Base-by-base conservation (phyloP, 345 rosid genomes). In the Camelina laxa region DNA sequence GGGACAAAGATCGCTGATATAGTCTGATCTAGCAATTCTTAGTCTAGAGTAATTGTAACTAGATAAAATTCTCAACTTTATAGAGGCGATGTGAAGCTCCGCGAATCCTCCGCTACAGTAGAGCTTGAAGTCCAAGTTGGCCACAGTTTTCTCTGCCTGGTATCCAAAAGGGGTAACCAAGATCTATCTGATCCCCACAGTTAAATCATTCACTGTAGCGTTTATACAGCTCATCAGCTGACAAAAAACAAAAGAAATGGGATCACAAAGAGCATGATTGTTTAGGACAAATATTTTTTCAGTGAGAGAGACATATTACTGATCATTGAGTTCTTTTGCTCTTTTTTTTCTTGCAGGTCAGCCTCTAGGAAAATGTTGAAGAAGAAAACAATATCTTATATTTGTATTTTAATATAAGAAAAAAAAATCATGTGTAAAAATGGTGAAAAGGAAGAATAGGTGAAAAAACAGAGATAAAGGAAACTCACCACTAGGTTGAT, bases 111-210 rank as follows among this genome's bases (percentile, higher is more conserved):
- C 36, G 0, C 0, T 45, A 51, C 84, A 81, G 15, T 47, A 13
- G 8, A 84, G 72, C 66, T 44, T 17, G 36, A 83, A 83, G 13
- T 61, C 65, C 1, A 70, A 83, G 39, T 17, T 17, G 57, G 31
- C 85, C 85, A 15, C 85, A 82, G 2, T 60, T 55, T 24, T 39
- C 79, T 5, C 48, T 77, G n/a, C 74, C 55, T 13, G 47, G 42
- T 3, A 12, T 38, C 74, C 79, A 76, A 33, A 81, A 81, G n/a
- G 82, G 82, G 16, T 81, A 81, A 9, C 3, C 9, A 0, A 78
- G 64, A 45, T 60, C 0, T 5, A 2, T 3, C 9, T 69, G 21
- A 27, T 5, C 10, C 1, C 59, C 80, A 8, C 84, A 81, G 3
- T 3, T 7, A 27, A 67, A 27, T 0, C 2, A 3, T 2, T 4